Percentiles rank a stretch among this genome's conserved stretches.
Conservation (phyloP, 2,329 filamentous ascomycete genomes). For the Fusarium mangiferae region DNA sequence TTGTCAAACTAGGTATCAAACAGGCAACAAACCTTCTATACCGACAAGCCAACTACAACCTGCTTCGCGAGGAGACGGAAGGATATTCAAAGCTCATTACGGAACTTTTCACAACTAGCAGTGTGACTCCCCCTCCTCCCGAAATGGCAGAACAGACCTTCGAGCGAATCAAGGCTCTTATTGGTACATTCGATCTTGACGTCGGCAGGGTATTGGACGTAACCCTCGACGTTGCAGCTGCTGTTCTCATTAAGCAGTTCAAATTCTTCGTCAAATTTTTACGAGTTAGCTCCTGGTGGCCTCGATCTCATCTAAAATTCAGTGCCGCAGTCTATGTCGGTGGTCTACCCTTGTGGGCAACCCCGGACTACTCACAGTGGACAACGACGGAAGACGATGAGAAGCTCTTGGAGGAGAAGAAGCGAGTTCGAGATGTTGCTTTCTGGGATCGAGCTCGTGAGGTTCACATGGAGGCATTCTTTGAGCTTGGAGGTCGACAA, state of each 20-base stretch:
- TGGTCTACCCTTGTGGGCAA: constrained; percentile 86
- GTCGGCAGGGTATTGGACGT: constrained; percentile 95
- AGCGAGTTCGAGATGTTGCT: constrained; percentile 72
- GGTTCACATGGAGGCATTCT: constrained; percentile 84
- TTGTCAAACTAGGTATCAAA: constrained; percentile 83
- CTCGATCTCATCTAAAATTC: constrained; percentile 66
- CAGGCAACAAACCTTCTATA: constrained; percentile 95
- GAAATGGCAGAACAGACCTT: constrained; percentile 87
- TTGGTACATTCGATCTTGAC: constrained; percentile 96
- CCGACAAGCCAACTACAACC: constrained; percentile 95
- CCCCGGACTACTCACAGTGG: constrained; percentile 75
- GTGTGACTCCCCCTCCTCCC: constrained; percentile 75
- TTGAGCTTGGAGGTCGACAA: constrained; percentile 82
- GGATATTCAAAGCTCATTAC: constrained; percentile 97
- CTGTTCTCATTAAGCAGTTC: constrained; percentile 90
- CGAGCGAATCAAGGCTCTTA: constrained; percentile 90
- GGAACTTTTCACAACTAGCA: constrained; percentile 91
- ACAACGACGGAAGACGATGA: constrained; percentile 76
- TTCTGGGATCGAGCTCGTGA: constrained; percentile 88
- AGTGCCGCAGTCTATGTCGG: constrained; percentile 60
- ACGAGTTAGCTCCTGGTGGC: constrained; percentile 96
- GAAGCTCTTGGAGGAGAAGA: constrained; percentile 63
- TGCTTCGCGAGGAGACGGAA: constrained; percentile 94
- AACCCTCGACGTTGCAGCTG: constrained; percentile 93
- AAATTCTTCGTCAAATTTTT: constrained; percentile 95